A percentile compares a stretch with the other conserved stretches of the same genome.
Evolutionary conservation across 495 filamentous ascomycete species (phyloP).

Genomic region (Penicillium paxilli): DNA sequence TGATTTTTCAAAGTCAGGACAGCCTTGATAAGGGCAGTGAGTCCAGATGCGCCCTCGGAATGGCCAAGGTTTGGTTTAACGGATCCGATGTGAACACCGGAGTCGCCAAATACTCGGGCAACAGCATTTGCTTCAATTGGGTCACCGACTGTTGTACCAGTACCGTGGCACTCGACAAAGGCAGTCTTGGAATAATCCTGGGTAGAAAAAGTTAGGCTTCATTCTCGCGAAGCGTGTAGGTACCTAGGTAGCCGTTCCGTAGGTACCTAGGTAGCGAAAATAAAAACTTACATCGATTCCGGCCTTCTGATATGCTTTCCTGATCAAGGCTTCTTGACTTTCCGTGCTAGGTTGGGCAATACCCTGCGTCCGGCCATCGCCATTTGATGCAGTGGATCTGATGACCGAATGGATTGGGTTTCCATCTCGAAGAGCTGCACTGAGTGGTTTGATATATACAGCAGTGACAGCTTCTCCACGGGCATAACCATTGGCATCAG

Average conservation of each 20-base stretch:
- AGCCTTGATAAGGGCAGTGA: conserved; percentile 59
- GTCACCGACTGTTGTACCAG: conserved; percentile 37
- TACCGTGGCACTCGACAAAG: conserved; percentile 32
- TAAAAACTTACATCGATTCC: too few species aligned
- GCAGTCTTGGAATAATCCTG: conserved; percentile 26
- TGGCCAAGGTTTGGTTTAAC: conserved; percentile 57
- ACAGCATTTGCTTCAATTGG: conserved; percentile 46
- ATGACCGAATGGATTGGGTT: conserved; percentile 43
- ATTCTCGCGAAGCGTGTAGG: too few species aligned
- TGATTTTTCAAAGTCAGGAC: conserved; percentile 52
- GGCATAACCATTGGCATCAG: conserved; percentile 61
- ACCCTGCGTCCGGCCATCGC: conserved; percentile 28
- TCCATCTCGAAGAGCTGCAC: conserved; percentile 15
- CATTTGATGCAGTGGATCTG: conserved; percentile 28
- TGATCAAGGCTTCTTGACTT: conserved; percentile 33
- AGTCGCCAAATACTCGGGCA: conserved; percentile 36
- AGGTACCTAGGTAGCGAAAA: too few species aligned
- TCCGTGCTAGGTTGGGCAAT: conserved; percentile 24
- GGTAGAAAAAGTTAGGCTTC: too few species aligned
- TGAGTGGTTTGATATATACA: conserved; percentile 33
- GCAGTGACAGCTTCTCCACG: conserved; percentile 54
- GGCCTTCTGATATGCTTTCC: conserved; percentile 25
- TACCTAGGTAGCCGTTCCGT: too few species aligned
- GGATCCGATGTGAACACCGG: conserved; percentile 26
- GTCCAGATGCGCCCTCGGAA: conserved; percentile 50